Evolutionary conservation across 73 alveolate species (phyloP).

Genomic region (Uronychia setigera): DNA sequence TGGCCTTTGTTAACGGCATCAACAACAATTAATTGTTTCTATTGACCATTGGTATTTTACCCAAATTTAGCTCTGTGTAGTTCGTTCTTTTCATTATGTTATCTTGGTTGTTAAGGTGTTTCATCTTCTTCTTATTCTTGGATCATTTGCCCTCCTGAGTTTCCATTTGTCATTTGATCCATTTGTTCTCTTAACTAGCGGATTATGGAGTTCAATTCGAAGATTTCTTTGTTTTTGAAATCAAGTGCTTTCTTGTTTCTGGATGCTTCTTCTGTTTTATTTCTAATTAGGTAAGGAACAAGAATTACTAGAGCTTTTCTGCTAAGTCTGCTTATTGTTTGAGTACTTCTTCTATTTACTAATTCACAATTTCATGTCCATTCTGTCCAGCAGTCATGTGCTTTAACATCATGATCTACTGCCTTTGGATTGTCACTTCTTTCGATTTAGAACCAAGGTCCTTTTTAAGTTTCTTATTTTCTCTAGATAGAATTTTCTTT

Average conservation of each 20-base stretch:
- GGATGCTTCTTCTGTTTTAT: background rate
- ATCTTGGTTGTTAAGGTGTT: background rate
- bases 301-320: background rate
- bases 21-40: background rate
- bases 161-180: no score
- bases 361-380: background rate
- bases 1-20: background rate
- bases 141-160: background rate
- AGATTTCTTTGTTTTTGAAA: background rate
- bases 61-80: background rate
- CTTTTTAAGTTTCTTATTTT: background rate
- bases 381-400: background rate
- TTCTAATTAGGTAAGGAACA: background rate
- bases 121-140: no score
- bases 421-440: background rate
- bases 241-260: background rate
- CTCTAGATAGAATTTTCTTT: background rate
- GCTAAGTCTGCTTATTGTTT: background rate
- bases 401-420: background rate
- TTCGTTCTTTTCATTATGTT: background rate
- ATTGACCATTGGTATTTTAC: no score
- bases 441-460: background rate
- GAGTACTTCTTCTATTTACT: background rate
- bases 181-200: background rate
- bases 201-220: background rate